A percentile compares a stretch with the other conserved stretches of the same genome.
Evolutionary conservation across 2,329 filamentous ascomycete genomes (phyloP).

Genomic region (Metarhizium sp.): DNA sequence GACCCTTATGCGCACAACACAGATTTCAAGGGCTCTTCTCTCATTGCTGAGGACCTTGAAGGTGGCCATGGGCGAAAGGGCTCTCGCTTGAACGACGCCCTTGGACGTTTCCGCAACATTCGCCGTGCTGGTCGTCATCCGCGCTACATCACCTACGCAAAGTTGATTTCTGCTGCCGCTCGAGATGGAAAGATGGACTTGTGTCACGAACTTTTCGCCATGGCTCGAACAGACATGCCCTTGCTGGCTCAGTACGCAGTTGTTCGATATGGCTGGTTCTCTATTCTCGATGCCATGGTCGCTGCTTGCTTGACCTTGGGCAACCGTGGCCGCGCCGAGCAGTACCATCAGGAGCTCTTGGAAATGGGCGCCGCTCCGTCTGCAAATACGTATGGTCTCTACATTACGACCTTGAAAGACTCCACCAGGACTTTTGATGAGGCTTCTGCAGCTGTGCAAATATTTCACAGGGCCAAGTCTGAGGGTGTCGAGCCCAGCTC

Average conservation of each 20-base stretch:
- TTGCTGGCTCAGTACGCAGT: conserved; percentile 74
- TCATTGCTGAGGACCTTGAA: conserved; percentile 86
- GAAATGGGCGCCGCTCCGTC: conserved; percentile 87
- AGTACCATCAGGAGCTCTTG: conserved; percentile 85
- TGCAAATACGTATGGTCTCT: conserved; percentile 94
- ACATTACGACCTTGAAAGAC: conserved; percentile 98
- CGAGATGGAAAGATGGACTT: conserved; percentile 74
- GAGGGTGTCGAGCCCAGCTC: conserved; percentile 95
- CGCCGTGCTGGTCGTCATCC: conserved; percentile 85
- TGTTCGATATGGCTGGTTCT: conserved; percentile 92
- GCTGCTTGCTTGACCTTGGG: conserved; percentile 80
- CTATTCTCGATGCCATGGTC: conserved; percentile 93
- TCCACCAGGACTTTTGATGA: conserved; percentile 97
- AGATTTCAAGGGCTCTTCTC: conserved; percentile 85
- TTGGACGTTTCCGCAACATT: conserved; percentile 84
- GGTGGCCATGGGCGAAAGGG: conserved; percentile 64
- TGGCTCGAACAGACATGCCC: conserved; percentile 84
- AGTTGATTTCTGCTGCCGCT: conserved; percentile 83
- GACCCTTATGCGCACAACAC: conserved; percentile 87
- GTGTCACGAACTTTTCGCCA: conserved; percentile 77
- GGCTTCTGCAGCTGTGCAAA: conserved; percentile 91
- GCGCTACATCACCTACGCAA: conserved; percentile 92
- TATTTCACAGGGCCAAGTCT: conserved; percentile 86
- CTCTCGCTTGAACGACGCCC: conserved; percentile 67
- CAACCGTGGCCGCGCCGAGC: conserved; percentile 69